phyloP scores from a whole-genome alignment of 352 stramenopile species.

The Pythium phragmiticola region DNA sequence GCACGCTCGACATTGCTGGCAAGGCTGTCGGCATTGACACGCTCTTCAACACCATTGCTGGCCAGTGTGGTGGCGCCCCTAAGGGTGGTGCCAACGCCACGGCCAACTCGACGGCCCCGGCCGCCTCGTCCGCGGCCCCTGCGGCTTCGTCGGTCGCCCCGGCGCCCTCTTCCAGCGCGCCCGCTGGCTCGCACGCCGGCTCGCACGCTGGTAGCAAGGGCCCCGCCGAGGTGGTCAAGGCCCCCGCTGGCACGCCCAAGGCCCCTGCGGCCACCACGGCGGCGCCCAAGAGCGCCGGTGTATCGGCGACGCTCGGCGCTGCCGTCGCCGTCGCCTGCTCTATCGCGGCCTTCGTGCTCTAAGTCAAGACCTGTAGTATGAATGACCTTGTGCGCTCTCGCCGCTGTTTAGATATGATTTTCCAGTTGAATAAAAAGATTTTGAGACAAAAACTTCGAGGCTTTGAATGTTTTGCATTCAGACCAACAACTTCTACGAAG shows the following conservation, averaged over 20 bases:
- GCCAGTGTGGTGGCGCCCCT: conserved; percentile 8
- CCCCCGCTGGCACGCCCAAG: conserved; percentile 1
- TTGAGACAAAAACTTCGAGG: neutral
- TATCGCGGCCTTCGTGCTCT: conserved; percentile 24
- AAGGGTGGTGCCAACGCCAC: neutral
- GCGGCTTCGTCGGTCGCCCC: conserved; percentile 4
- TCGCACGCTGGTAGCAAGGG: neutral
- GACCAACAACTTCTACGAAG: too few relatives aligned
- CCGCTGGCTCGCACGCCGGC: neutral
- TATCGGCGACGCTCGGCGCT: conserved; percentile 21
- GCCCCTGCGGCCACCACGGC: conserved; percentile 8
- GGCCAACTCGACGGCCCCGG: conserved; percentile 5
- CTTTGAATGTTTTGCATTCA: neutral
- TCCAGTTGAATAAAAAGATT: neutral
- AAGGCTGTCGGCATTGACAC: neutral
- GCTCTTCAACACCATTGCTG: conserved; percentile 17
- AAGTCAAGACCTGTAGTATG: conserved; percentile 11
- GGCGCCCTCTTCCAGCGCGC: neutral
- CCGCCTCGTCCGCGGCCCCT: neutral
- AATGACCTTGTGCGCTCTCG: neutral
- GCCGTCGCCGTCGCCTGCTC: conserved; percentile 25
- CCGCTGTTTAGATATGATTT: conserved; percentile 12
- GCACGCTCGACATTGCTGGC: conserved; percentile 11
- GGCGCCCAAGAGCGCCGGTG: conserved; percentile 16
- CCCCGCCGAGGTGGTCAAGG: neutral